Base-by-base conservation (phyloP, 495 filamentous ascomycete species). In the Jackrogersella minutella region DNA sequence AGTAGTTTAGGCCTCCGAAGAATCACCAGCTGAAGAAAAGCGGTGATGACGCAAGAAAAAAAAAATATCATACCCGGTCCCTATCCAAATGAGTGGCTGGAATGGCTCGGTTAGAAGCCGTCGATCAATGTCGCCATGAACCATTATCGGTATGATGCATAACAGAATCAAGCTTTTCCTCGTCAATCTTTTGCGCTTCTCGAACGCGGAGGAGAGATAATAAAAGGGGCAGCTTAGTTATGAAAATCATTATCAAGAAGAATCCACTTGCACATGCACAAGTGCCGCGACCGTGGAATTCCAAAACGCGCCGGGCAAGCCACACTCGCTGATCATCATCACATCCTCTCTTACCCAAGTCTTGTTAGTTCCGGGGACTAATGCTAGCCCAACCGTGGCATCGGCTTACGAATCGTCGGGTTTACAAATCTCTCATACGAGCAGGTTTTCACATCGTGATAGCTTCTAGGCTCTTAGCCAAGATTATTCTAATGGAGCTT, bases 161-260 rank as follows among this genome's bases (percentile, higher is more conserved):
- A 57, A 36, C 34, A 58, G 47, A 55, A 68, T 63, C 65, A 58
- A 68, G 65, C 65, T 68, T 68, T 49, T 22, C 36, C 7, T 39
- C 46, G 53, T n/a, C 49, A 55, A 40, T 54, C 51, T 39, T 34
- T 46, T 34, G 43, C 24, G 31, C 7, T 52, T 49, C 17, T 58
- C 47, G 3, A 24, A 13, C 46, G 44, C 28, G 37, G 24, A 24
- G 21, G 11, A 51, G 19, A 51, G 19, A 58, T 49, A 11, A 46
- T 9, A 36, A 53, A 62, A 43, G 34, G 39, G 28, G 40, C 22
- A 24, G 26, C 14, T 39, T 53, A 52, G 26, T 17, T 58, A 17
- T 44, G 58, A 68, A 68, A 62, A 68, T 68, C 65, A 50, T 62
- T 58, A 68, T 67, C 33, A 68, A 62, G 43, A 31, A 47, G 46